Evolutionary conservation across 208 protist species (phyloP).

Genomic region (Trypanosoma boissoni): DNA sequence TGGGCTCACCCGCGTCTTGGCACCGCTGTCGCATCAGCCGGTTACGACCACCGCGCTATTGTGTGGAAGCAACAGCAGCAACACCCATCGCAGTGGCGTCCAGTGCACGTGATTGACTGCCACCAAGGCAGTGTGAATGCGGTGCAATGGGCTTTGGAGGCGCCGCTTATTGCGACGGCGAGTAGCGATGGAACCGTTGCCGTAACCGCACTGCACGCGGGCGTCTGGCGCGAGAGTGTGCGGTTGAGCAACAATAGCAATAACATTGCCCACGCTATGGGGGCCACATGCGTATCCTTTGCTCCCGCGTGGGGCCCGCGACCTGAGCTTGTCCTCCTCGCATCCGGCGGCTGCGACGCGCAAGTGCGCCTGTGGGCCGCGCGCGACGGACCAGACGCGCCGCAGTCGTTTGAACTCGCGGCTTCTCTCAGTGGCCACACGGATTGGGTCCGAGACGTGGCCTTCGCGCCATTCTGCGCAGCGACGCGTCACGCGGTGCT

Average conservation of each 20-base stretch:
- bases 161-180: slow-evolving; percentile 59
- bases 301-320: slow-evolving; percentile 38
- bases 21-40: slow-evolving; percentile 94
- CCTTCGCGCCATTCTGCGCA: slow-evolving; percentile 61
- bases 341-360: slow-evolving; percentile 78
- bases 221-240: slow-evolving; percentile 67
- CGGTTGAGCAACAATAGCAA: slow-evolving; percentile 79
- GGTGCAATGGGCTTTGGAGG: slow-evolving; percentile 80
- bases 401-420: slow-evolving; percentile 38
- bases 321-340: slow-evolving; percentile 43
- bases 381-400: slow-evolving; percentile 3
- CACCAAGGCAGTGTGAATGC: slow-evolving; percentile 78
- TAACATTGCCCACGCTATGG: slow-evolving; percentile 85
- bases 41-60: slow-evolving; percentile 97
- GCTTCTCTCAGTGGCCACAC: slow-evolving; percentile 46
- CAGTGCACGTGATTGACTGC: slow-evolving; percentile 69
- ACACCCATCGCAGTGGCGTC: slow-evolving; percentile 39
- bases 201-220: slow-evolving; percentile 53
- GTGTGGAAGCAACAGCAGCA: slow-evolving; percentile 90
- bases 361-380: slow-evolving; percentile 70
- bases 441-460: slow-evolving; percentile 78
- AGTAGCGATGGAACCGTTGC: slow-evolving; percentile 79
- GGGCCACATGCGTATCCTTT: slow-evolving; percentile 72
- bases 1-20: slow-evolving; percentile 99
- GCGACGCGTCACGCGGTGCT: slow-evolving; percentile 55